Percentiles rank a stretch among this genome's conserved stretches.
Conservation (phyloP, 1,139 yeast genomes). For the Pichia sp. region DNA sequence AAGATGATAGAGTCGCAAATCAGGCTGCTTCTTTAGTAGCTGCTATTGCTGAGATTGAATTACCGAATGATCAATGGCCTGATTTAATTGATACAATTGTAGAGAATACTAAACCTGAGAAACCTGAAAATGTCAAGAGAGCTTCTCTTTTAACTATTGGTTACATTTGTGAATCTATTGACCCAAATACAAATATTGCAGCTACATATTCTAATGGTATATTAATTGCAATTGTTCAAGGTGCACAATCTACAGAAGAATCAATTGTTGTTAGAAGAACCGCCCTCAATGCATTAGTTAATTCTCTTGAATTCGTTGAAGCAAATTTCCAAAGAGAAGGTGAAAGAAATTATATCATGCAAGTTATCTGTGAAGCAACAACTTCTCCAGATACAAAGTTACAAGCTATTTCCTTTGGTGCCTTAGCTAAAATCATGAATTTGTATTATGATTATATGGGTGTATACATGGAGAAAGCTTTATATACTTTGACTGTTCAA, state of each 20-base stretch:
- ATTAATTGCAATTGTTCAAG: slow-evolving; percentile 91
- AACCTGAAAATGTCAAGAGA: slow-evolving; percentile 72
- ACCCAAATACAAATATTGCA: slow-evolving; percentile 73
- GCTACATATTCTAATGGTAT: slow-evolving; percentile 86
- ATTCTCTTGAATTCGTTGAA: slow-evolving; percentile 83
- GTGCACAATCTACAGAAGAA: slow-evolving; percentile 80
- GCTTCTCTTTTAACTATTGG: slow-evolving; percentile 88
- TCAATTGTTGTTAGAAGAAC: slow-evolving; percentile 72
- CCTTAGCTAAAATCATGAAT: slow-evolving; percentile 87
- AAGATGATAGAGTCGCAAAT: slow-evolving; percentile 75
- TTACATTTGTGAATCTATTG: slow-evolving; percentile 91
- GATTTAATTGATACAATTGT: slow-evolving; percentile 77
- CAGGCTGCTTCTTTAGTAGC: slow-evolving; percentile 93
- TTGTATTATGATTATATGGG: slow-evolving; percentile 85
- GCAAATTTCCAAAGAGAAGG: slow-evolving; percentile 87
- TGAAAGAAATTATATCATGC: slow-evolving; percentile 95
- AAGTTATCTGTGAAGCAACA: slow-evolving; percentile 97
- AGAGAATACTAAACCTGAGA: slow-evolving; percentile 72
- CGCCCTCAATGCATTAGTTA: slow-evolving; percentile 85
- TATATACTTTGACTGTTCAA: slow-evolving; percentile 78
- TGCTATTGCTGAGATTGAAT: slow-evolving; percentile 90
- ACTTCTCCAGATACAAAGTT: slow-evolving; percentile 76
- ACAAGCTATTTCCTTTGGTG: slow-evolving; percentile 94
- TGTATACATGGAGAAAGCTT: slow-evolving; percentile 94
- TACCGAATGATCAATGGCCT: slow-evolving; percentile 85